These are phyloP conservation scores for Pinus albicaulis DNA, from an alignment of 75 land plant genomes.

Conservation along the genomic window DNA sequence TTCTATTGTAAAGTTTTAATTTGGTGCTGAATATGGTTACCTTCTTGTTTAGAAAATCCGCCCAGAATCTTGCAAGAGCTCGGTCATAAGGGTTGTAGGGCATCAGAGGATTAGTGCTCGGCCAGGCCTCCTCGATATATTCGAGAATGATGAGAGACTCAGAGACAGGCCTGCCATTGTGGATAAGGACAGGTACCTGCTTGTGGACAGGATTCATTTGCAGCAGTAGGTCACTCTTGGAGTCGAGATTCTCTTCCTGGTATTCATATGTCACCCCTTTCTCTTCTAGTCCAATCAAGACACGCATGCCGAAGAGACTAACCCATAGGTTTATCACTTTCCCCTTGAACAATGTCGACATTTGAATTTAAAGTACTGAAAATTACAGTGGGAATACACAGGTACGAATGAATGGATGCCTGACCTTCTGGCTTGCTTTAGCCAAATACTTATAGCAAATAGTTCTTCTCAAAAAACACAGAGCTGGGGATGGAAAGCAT, in stretches of 20 bases:
- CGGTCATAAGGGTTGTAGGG: slow-evolving; percentile 13
- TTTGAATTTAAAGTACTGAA: no score
- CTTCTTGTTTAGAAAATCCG: slow-evolving; percentile 20
- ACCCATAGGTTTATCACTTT: slow-evolving; percentile 12
- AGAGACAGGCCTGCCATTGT: slow-evolving; percentile 32
- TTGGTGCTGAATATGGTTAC: neutral
- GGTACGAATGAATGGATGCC: no score
- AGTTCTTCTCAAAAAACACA: no score
- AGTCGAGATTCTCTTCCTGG: slow-evolving; percentile 16
- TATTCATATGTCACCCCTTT: slow-evolving; percentile 24
- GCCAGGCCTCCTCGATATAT: slow-evolving; percentile 17
- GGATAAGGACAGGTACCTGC: slow-evolving; percentile 31
- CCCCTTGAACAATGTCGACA: neutral
- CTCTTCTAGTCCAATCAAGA: slow-evolving; percentile 16
- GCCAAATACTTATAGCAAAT: no score
- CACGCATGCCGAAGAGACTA: slow-evolving; percentile 25
- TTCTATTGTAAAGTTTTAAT: no score
- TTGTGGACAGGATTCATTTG: slow-evolving; percentile 20
- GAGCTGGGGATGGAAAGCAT: no score
- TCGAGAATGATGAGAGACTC: slow-evolving; percentile 23
- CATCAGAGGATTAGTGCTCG: neutral
- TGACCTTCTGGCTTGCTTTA: no score
- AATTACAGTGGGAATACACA: no score
- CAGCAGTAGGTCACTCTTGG: slow-evolving; percentile 10
- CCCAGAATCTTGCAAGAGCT: slow-evolving; percentile 17